A percentile compares a stretch with the other conserved stretches of the same genome.
Conservation (phyloP, 805 yeast species). For the Saturnispora sekii region DNA sequence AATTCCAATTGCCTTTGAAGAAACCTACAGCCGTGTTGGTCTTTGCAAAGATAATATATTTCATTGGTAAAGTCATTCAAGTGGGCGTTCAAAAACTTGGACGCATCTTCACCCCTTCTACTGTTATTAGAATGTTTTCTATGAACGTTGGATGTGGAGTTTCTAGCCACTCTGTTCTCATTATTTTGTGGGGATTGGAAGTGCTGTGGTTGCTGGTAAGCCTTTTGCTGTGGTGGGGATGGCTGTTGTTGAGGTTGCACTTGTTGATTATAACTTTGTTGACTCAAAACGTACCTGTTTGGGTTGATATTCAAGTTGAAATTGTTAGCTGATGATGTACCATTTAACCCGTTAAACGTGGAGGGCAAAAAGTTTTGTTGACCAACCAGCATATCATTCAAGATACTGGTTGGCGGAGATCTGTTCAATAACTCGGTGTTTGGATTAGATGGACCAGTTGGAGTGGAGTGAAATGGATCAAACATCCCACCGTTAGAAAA, state of each 20-base stretch:
- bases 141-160: conserved; percentile 27
- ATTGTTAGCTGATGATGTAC: neutral
- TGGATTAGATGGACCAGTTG: neutral
- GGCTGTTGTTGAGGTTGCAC: conserved; percentile 4
- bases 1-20: conserved; percentile 78
- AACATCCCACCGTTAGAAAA: neutral
- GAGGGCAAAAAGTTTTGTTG: conserved; percentile 6
- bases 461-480: conserved; percentile 3
- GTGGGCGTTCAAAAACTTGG: conserved; percentile 57
- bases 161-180: conserved; percentile 8
- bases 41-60: conserved; percentile 77
- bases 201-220: neutral
- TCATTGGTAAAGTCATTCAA: conserved; percentile 62
- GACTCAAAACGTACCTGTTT: neutral
- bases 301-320: conserved; percentile 3
- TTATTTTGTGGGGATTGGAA: conserved; percentile 4
- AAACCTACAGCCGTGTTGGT: conserved; percentile 94
- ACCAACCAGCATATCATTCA: conserved; percentile 5
- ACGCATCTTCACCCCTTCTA: conserved; percentile 53
- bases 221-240: conserved; percentile 1
- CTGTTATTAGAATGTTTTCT: conserved; percentile 25
- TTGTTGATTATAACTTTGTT: neutral
- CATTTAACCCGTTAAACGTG: conserved; percentile 4
- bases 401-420: conserved; percentile 5
- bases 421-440: conserved; percentile 7